These are phyloP conservation scores for Venturia effusa DNA, from an alignment of 2,329 filamentous ascomycete species.

Conservation along the genomic window DNA sequence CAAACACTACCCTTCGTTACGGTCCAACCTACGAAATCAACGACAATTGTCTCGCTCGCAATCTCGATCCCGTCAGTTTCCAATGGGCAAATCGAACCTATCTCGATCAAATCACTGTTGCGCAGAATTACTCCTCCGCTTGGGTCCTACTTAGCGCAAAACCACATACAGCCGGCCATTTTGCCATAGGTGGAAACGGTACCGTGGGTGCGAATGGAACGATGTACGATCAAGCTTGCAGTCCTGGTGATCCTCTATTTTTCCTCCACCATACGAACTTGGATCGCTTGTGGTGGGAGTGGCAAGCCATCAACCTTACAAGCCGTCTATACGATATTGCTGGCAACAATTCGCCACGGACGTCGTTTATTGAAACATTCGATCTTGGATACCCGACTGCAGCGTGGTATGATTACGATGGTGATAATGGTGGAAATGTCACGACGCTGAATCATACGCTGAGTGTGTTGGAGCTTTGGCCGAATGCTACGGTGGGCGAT, in stretches of 20 bases:
- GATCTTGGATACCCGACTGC: not conserved
- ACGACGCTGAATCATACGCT: no score
- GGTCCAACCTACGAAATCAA: not conserved
- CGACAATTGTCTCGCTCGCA: not conserved
- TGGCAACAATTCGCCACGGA: not conserved
- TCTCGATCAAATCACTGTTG: not conserved
- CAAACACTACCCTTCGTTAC: not conserved
- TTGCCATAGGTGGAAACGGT: not conserved
- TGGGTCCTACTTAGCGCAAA: not conserved
- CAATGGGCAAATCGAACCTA: not conserved
- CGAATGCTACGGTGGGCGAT: not conserved
- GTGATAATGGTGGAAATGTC: no score
- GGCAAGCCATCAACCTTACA: conserved; percentile 7
- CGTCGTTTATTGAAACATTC: not conserved
- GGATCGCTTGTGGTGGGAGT: conserved; percentile 13
- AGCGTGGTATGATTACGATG: no score
- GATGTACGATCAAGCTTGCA: not conserved
- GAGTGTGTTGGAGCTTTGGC: no score
- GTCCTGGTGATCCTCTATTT: conserved; percentile 11
- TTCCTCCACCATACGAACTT: conserved; percentile 13
- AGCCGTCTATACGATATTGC: not conserved
- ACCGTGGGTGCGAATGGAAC: not conserved
- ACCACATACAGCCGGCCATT: not conserved
- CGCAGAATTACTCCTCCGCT: not conserved
- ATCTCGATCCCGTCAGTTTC: not conserved